These are phyloP conservation scores for Paecilomyces sp. DNA, from an alignment of 2,329 filamentous ascomycete genomes.

Conservation along the genomic window DNA sequence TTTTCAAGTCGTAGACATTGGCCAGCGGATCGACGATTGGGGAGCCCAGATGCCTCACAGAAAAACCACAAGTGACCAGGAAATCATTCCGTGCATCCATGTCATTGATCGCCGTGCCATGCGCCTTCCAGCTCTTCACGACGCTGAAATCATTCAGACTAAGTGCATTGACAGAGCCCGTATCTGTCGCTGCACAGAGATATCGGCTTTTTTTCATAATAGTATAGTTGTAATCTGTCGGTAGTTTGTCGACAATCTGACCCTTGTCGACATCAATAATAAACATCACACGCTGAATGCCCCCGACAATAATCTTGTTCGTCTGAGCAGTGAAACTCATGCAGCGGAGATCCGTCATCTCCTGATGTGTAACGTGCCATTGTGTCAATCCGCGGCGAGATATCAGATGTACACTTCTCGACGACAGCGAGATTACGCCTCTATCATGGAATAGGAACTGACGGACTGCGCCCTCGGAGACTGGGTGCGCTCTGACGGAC, in stretches of 20 bases:
- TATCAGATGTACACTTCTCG: constrained; percentile 83
- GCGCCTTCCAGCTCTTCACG: constrained; percentile 83
- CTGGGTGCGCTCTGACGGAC: constrained; percentile 72
- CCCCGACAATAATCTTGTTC: constrained; percentile 78
- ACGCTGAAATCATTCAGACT: constrained; percentile 72
- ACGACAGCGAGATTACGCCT: constrained; percentile 78
- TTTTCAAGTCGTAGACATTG: constrained; percentile 93
- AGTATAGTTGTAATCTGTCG: constrained; percentile 70
- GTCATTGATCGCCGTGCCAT: constrained; percentile 82
- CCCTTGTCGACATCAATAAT: constrained; percentile 66
- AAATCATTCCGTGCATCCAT: constrained; percentile 97
- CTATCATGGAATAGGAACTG: constrained; percentile 89
- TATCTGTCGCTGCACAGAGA: constrained; percentile 83
- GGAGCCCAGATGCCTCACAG: constrained; percentile 68
- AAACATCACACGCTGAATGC: constrained; percentile 80
- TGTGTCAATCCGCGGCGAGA: constrained; percentile 70
- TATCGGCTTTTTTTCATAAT: constrained; percentile 85
- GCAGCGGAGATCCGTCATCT: constrained; percentile 81
- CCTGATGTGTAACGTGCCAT: constrained; percentile 76
- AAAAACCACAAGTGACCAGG: constrained; percentile 91
- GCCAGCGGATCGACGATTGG: constrained; percentile 87
- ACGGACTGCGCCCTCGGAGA: constrained; percentile 68
- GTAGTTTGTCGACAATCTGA: constrained; percentile 63
- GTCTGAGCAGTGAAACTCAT: constrained; percentile 93
- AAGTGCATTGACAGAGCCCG: constrained; percentile 76